Evolutionary conservation across 2,329 filamentous ascomycete species (phyloP).

Genomic region (Emericellopsis atlantica): DNA sequence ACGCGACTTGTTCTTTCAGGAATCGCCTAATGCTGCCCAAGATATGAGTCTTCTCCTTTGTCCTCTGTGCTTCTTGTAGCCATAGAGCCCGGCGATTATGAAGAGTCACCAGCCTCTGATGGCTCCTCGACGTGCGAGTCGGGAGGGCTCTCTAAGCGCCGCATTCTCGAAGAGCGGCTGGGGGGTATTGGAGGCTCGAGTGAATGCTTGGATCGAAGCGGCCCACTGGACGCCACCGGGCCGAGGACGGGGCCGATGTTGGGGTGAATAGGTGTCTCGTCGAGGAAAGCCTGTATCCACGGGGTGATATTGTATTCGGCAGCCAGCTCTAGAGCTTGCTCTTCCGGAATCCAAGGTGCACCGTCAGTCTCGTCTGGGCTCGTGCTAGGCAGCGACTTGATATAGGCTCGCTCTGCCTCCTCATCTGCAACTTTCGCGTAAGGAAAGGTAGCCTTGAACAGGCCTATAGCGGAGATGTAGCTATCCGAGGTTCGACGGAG

Average conservation of each 20-base stretch:
- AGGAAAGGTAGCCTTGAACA: conserved; percentile 85
- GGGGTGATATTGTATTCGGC: conserved; percentile 74
- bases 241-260: conserved; percentile 43
- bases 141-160: not conserved
- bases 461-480: conserved; percentile 74
- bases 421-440: conserved; percentile 63
- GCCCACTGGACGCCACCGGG: not conserved
- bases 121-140: no score
- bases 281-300: conserved; percentile 89
- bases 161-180: not conserved
- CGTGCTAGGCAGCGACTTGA: conserved; percentile 71
- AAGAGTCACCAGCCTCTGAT: no score
- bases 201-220: not conserved
- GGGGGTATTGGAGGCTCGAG: not conserved
- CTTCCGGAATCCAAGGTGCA: conserved; percentile 88
- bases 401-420: conserved; percentile 63
- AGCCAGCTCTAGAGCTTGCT: conserved; percentile 67
- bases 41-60: no score
- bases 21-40: no score
- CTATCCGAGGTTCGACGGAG: conserved; percentile 85
- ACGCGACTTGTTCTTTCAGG: no score
- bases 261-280: conserved; percentile 61
- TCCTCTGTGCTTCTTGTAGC: no score
- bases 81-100: no score
- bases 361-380: conserved; percentile 88